Conservation (phyloP, 2,329 filamentous ascomycete genomes). For the Fusarium mundagurra region DNA sequence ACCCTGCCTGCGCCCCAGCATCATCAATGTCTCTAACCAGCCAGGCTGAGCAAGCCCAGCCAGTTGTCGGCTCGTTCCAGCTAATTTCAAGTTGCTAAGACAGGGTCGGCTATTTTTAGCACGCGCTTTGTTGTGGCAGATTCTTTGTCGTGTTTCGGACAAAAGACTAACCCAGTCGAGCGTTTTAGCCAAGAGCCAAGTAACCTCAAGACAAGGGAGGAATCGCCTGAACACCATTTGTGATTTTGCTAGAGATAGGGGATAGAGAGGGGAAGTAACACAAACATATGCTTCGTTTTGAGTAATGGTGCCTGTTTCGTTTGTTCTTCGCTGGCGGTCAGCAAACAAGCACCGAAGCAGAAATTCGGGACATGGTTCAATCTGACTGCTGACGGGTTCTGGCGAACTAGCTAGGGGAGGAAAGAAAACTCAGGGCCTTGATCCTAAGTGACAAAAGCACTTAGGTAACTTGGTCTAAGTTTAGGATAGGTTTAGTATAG, state of each 20-base stretch:
- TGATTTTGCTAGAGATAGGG: not conserved
- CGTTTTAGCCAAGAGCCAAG: constrained; percentile 20
- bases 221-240: constrained; percentile 10
- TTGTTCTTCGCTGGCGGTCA: constrained; percentile 32
- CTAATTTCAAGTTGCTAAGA: constrained; percentile 33
- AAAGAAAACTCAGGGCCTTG: too few species aligned
- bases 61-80: constrained; percentile 34
- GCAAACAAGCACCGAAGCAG: constrained; percentile 19
- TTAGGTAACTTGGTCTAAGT: too few species aligned
- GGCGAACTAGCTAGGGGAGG: not conserved
- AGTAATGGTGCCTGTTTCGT: not conserved
- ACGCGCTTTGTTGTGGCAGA: constrained; percentile 25
- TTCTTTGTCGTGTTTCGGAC: constrained; percentile 37
- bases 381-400: constrained; percentile 35
- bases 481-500: too few species aligned
- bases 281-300: constrained; percentile 13
- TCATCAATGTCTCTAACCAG: constrained; percentile 7
- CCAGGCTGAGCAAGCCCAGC: not conserved
- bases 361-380: constrained; percentile 30
- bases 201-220: constrained; percentile 20
- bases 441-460: too few species aligned
- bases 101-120: constrained; percentile 38
- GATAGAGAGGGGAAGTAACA: not conserved
- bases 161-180: constrained; percentile 24
- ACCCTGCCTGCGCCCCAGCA: constrained; percentile 34